Conservation (phyloP, 257 asterid species). For the Petunia axillaris region DNA sequence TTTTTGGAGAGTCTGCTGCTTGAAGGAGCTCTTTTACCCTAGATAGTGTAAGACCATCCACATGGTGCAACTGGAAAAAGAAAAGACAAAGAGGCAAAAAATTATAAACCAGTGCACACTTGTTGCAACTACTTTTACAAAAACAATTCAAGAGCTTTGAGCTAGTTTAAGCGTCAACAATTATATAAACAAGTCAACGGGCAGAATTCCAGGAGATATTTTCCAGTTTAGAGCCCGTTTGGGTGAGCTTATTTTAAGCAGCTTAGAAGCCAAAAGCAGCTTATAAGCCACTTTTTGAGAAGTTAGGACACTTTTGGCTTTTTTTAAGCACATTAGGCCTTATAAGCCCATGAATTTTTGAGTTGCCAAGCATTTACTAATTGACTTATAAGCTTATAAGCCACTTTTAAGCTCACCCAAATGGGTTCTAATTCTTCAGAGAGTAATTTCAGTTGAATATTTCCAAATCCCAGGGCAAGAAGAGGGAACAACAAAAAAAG, state of each 20-base stretch:
- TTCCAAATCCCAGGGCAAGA: background rate
- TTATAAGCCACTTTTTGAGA: too few species aligned
- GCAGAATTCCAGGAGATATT: background rate
- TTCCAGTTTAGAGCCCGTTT: background rate
- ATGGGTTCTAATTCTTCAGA: background rate
- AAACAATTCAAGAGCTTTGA: background rate
- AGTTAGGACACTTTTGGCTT: too few species aligned
- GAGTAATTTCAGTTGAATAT: background rate
- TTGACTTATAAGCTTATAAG: too few species aligned
- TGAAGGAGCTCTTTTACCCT: slow-evolving; percentile 56
- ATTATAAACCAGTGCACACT: background rate
- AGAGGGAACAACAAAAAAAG: background rate
- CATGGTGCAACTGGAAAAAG: slow-evolving; percentile 67
- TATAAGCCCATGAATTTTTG: too few species aligned
- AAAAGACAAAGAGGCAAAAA: background rate
- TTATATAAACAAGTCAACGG: background rate
- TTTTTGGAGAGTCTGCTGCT: slow-evolving; percentile 47
- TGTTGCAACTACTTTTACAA: background rate
- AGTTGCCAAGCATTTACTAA: too few species aligned
- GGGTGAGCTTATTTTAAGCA: too few species aligned
- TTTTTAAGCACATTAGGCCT: too few species aligned
- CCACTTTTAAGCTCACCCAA: too few species aligned
- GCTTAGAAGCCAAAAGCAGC: too few species aligned
- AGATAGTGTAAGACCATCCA: slow-evolving; percentile 79
- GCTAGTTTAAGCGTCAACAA: background rate